A percentile compares a stretch with the other conserved stretches of the same genome.
phyloP scores from a whole-genome alignment of 108 stramenopile genomes.

The Ochromonas danica region DNA sequence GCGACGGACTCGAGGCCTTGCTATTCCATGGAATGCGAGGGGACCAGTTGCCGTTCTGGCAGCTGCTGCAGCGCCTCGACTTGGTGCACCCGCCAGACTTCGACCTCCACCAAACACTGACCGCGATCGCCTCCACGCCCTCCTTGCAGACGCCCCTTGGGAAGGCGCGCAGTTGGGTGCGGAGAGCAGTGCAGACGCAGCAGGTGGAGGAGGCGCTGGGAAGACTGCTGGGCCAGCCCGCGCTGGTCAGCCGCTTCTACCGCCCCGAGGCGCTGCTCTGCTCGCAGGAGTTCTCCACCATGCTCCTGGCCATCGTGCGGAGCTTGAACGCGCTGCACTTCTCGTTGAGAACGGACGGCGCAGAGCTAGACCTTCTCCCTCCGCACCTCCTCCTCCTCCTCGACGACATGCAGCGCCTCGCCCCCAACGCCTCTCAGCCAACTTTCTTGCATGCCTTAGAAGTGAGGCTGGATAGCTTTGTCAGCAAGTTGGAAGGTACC shows the following conservation, averaged over 20 bases:
- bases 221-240: background rate
- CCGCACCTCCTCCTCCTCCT: background rate
- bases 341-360: no score
- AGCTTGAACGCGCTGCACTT: background rate
- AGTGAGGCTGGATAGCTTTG: no score
- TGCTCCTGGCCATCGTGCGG: no score
- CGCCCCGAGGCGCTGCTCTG: background rate
- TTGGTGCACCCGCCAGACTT: background rate
- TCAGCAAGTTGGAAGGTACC: no score
- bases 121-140: background rate
- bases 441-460: background rate
- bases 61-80: constrained; percentile 11
- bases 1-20: background rate
- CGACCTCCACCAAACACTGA: background rate
- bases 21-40: no score
- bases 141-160: background rate
- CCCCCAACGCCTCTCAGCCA: background rate
- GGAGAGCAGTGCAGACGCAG: background rate
- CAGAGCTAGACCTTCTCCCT: background rate
- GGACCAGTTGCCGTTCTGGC: no score
- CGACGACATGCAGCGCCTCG: background rate
- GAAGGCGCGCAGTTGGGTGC: constrained; percentile 25
- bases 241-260: background rate
- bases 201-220: background rate
- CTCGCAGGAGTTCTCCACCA: no score